These are phyloP conservation scores for Cryphonectria nitschkei DNA, from an alignment of 2,329 filamentous ascomycete genomes.

Conservation along the genomic window DNA sequence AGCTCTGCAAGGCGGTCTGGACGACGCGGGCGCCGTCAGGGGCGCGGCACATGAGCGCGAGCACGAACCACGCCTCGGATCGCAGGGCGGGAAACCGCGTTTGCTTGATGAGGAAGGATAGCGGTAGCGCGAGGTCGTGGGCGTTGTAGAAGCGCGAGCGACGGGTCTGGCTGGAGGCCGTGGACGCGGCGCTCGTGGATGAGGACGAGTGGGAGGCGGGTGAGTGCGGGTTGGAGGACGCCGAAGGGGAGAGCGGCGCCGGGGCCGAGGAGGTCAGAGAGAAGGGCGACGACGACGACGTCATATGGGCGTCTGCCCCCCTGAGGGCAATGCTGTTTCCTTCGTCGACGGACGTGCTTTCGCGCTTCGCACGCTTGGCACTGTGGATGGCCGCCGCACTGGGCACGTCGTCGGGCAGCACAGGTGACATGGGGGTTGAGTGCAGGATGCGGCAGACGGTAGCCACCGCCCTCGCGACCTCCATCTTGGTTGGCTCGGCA, in stretches of 20 bases:
- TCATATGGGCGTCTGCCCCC: not conserved
- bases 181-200: not conserved
- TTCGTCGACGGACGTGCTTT: not conserved
- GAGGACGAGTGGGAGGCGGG: constrained; percentile 10
- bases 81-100: constrained; percentile 61
- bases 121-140: constrained; percentile 43
- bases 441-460: constrained; percentile 60
- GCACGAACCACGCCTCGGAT: constrained; percentile 65
- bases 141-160: constrained; percentile 52
- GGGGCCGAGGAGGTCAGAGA: constrained; percentile 6
- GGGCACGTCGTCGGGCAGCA: constrained; percentile 40
- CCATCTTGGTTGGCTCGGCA: constrained; percentile 60
- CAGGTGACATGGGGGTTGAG: constrained; percentile 40
- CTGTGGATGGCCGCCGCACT: constrained; percentile 20
- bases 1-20: constrained; percentile 45
- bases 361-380: constrained; percentile 16
- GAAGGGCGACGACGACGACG: constrained; percentile 10
- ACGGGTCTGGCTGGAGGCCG: constrained; percentile 28
- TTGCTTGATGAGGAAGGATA: constrained; percentile 60
- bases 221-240: constrained; percentile 13
- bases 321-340: not conserved
- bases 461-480: constrained; percentile 58
- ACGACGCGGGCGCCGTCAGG: constrained; percentile 53
- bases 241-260: not conserved
- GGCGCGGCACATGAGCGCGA: constrained; percentile 62